These are phyloP conservation scores for Boletus rubescentipes DNA, from an alignment of 768 basidiomycete species.

Conservation along the genomic window DNA sequence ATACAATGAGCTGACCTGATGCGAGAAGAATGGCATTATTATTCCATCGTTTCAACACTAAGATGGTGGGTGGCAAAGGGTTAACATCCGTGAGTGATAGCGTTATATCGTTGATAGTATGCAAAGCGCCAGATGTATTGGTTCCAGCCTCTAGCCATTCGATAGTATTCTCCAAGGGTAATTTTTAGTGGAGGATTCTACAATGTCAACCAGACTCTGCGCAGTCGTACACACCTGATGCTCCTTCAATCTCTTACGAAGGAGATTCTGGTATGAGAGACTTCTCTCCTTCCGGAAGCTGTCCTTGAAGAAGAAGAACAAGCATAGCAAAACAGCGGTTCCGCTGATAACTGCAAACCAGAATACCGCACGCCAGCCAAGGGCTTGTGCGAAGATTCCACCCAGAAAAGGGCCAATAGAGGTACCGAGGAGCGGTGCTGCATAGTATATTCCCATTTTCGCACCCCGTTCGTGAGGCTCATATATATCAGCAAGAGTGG, in stretches of 20 bases:
- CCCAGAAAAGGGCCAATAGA: conserved; percentile 69
- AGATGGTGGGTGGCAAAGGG: conserved; percentile 59
- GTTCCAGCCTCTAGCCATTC: conserved; percentile 5
- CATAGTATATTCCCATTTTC: conserved; percentile 82
- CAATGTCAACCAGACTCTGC: neutral
- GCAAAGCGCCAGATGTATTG: neutral
- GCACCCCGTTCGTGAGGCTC: conserved; percentile 77
- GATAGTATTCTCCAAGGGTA: neutral
- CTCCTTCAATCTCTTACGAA: conserved; percentile 43
- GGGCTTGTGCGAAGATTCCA: conserved; percentile 61
- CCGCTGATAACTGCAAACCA: conserved; percentile 74
- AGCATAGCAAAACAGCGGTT: conserved; percentile 51
- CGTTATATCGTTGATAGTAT: conserved; percentile 37
- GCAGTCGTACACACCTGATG: conserved; percentile 10
- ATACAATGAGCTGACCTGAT: conserved; percentile 17
- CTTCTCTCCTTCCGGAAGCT: conserved; percentile 84
- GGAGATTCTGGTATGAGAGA: conserved; percentile 67
- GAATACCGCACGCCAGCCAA: conserved; percentile 82
- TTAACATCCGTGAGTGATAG: conserved; percentile 69
- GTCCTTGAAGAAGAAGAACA: conserved; percentile 71
- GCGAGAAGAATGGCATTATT: conserved; percentile 59
- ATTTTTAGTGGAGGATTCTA: neutral
- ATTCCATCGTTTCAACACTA: conserved; percentile 60
- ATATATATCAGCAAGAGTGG: conserved; percentile 77
- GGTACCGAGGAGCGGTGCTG: conserved; percentile 73